phyloP scores from a whole-genome alignment of 192 early-diverging fungal species.

The Gaertneriomyces semiglobifer region DNA sequence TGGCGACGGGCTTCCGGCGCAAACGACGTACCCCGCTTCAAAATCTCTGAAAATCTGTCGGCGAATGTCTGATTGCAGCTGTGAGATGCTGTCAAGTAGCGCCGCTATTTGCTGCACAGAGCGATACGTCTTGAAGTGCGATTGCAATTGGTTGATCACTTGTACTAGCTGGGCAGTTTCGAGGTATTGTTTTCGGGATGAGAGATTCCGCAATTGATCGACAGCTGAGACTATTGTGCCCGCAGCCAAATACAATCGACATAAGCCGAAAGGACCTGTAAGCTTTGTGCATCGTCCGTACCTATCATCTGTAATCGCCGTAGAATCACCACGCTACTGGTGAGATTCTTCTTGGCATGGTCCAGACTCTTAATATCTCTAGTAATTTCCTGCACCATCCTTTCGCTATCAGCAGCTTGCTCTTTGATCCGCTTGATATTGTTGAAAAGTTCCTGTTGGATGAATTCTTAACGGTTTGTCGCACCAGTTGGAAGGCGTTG shows the following conservation, averaged over 20 bases:
- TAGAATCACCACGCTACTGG: conserved; percentile 72
- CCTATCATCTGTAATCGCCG: conserved; percentile 87
- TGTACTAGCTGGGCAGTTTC: conserved; percentile 77
- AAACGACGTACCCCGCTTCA: conserved; percentile 53
- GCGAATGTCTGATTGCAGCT: conserved; percentile 62
- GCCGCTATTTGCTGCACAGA: conserved; percentile 72
- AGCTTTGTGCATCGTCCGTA: conserved; percentile 19
- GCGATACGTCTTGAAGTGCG: conserved; percentile 70
- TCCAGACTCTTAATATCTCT: conserved; percentile 93
- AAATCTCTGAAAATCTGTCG: conserved; percentile 70
- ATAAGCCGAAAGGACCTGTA: neutral
- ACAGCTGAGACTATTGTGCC: conserved; percentile 59
- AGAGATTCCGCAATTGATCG: conserved; percentile 66
- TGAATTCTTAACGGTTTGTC: neutral
- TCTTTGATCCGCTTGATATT: conserved; percentile 80
- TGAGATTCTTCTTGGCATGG: conserved; percentile 88
- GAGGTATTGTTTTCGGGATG: conserved; percentile 66
- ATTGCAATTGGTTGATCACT: conserved; percentile 73
- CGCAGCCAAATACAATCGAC: neutral
- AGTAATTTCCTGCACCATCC: conserved; percentile 91
- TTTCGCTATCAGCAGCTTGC: conserved; percentile 79
- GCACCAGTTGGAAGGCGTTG: neutral
- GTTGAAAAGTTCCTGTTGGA: conserved; percentile 66
- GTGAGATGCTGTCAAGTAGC: conserved; percentile 59
- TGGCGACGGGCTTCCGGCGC: neutral